Percentiles rank a stretch among this genome's conserved stretches.
phyloP scores from a whole-genome alignment of 2,329 filamentous ascomycete genomes.

The Pyrenophora tritici-repentis region DNA sequence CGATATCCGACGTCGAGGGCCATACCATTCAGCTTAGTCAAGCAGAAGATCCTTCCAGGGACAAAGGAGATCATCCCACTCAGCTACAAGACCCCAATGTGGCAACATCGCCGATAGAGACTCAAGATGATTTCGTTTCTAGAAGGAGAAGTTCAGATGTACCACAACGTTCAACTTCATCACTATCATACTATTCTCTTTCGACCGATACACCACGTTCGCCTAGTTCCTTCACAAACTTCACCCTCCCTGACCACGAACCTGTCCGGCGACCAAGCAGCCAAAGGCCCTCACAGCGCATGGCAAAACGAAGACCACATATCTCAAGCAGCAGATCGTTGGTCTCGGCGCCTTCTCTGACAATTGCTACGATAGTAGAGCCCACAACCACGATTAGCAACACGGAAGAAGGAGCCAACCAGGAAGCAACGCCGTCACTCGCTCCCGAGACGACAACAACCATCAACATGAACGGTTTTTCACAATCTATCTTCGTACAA shows the following conservation, averaged over 20 bases:
- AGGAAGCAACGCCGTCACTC: not conserved
- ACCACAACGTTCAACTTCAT: not conserved
- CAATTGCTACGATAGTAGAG: not conserved
- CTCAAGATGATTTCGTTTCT: not conserved
- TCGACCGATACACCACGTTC: not conserved
- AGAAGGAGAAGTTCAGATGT: not conserved
- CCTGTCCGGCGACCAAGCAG: constrained; percentile 5
- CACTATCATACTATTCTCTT: not conserved
- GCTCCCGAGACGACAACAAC: not conserved
- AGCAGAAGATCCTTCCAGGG: too few relatives aligned
- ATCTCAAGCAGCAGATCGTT: not conserved
- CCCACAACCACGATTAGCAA: not conserved
- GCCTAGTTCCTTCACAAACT: not conserved
- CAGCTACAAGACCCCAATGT: not conserved
- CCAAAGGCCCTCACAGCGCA: constrained; percentile 8
- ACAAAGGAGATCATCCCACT: not conserved
- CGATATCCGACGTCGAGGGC: too few relatives aligned
- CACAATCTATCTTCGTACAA: not conserved
- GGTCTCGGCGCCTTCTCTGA: not conserved
- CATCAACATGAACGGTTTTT: not conserved
- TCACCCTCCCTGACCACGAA: not conserved
- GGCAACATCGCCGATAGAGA: too few relatives aligned
- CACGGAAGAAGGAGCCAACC: too few relatives aligned
- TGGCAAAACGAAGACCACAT: not conserved
- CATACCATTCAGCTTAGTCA: not conserved